Evolutionary conservation across 176 grass and related monocot genomes (phyloP), one percentile per base, ranked within the genome.

Genomic region (Eragrostis curvula): DNA sequence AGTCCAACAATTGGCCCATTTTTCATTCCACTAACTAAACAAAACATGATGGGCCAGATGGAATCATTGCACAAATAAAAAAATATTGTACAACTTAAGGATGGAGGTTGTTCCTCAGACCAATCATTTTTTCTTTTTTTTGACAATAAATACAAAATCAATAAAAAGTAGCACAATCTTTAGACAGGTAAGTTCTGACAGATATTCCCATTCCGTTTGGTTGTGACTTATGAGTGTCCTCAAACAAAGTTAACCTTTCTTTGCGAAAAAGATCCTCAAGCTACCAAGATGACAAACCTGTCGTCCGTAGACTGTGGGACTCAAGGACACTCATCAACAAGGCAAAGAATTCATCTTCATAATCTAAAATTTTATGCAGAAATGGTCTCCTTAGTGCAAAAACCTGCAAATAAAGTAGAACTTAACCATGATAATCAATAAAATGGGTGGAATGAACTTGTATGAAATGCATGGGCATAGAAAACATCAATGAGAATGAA

Each of bases 321-420:
- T 98, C 96, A 39, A 98, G 96, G 71, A 98, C 85, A n/a, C 86
- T 61, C 96, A 98, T 98, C 55, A 98, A 85, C 83, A 98, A 91
- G 52, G 96, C 86, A 88, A 98, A 95, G 76, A 93, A 98, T 63
- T 98, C 96, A 0, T 98, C 96, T 84, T 95, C 92, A 44, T 95
- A 95, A 89, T 98, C 96, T 75, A 98, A 82, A 75, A 98, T 81
- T 83, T 91, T 98, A 78, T 98, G 96, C 62, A 98, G 83, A 46
- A 93, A 90, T 67, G 96, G 89, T 28, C 90, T 91, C 78, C 96
- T 93, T 86, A 98, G 78, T 29, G 96, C 96, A 88, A 98, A 91
- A 51, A 98, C 88, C 96, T 98, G 86, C 55, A 70, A 69, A 44
- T 25, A 52, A 67, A 80, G 21, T 71, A 72, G 40, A 43, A 68